Evolutionary conservation across 257 asterid genomes (phyloP).

Genomic region (Nicotiana knightiana): DNA sequence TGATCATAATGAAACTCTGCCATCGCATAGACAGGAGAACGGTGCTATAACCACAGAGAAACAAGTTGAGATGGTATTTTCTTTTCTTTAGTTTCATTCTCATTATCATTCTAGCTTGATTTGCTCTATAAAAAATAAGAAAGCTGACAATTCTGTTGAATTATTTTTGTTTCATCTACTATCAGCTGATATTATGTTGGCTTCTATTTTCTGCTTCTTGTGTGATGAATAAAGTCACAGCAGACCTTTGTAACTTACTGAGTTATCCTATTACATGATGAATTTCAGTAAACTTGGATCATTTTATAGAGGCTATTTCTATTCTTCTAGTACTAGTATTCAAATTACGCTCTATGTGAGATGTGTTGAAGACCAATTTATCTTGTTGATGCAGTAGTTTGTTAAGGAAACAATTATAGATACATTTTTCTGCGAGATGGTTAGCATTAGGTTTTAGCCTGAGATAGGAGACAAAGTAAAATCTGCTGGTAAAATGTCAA

Average conservation of each 20-base stretch:
- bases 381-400: slow-evolving; percentile 4
- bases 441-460: not conserved
- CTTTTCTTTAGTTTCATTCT: slow-evolving; percentile 11
- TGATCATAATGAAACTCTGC: slow-evolving; percentile 22
- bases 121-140: not conserved
- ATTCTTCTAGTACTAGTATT: not conserved
- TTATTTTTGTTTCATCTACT: not conserved
- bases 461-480: not conserved
- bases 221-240: not conserved
- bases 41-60: slow-evolving; percentile 25
- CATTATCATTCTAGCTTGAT: not conserved
- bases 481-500: not conserved
- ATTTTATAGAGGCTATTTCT: not conserved
- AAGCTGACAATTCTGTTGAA: not conserved
- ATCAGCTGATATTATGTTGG: not conserved
- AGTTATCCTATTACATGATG: not conserved
- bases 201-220: not conserved
- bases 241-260: not conserved
- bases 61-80: slow-evolving; percentile 48
- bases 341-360: not conserved
- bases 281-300: not conserved
- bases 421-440: not conserved
- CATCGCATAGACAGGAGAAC: slow-evolving; percentile 26
- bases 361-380: not conserved
- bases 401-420: not conserved